Percentiles rank a stretch among this genome's conserved stretches.
Conservation (phyloP, 2,329 filamentous ascomycete species). For the Apiospora pterosperma region DNA sequence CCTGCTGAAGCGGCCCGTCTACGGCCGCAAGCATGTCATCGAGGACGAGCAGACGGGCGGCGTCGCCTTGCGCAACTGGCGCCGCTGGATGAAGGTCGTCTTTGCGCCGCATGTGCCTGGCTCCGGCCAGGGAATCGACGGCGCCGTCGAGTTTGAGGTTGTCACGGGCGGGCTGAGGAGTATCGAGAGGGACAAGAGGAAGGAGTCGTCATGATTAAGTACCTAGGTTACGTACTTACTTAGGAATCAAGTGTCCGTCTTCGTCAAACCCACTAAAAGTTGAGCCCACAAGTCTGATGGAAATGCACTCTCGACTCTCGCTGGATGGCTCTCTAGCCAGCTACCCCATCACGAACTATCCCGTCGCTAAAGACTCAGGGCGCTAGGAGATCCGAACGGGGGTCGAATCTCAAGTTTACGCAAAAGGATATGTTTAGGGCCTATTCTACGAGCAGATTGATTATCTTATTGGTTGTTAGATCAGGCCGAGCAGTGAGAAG, state of each 20-base stretch:
- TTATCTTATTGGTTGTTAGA: too few relatives aligned
- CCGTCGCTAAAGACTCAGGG: too few relatives aligned
- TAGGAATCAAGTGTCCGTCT: neutral
- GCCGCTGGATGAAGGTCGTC: constrained; percentile 81
- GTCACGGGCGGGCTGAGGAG: constrained; percentile 58
- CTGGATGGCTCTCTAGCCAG: too few relatives aligned
- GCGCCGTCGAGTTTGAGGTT: constrained; percentile 72
- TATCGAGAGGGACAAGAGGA: constrained; percentile 18
- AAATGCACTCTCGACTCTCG: neutral
- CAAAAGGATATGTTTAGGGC: too few relatives aligned
- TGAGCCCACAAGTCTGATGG: neutral
- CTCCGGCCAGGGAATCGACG: constrained; percentile 43
- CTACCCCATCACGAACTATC: neutral
- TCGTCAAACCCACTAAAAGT: neutral
- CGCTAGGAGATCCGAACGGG: too few relatives aligned
- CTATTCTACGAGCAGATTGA: too few relatives aligned
- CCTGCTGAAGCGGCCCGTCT: constrained; percentile 67
- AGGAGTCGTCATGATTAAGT: neutral
- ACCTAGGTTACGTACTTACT: too few relatives aligned
- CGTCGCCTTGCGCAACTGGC: constrained; percentile 56
- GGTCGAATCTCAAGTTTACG: too few relatives aligned
- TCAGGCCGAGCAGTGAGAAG: neutral
- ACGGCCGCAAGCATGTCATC: constrained; percentile 33
- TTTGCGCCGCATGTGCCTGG: constrained; percentile 75
- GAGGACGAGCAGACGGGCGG: constrained; percentile 26